These are phyloP conservation scores for Panicum hallii DNA, from an alignment of 202 grass and related monocot genomes.

Conservation along the genomic window DNA sequence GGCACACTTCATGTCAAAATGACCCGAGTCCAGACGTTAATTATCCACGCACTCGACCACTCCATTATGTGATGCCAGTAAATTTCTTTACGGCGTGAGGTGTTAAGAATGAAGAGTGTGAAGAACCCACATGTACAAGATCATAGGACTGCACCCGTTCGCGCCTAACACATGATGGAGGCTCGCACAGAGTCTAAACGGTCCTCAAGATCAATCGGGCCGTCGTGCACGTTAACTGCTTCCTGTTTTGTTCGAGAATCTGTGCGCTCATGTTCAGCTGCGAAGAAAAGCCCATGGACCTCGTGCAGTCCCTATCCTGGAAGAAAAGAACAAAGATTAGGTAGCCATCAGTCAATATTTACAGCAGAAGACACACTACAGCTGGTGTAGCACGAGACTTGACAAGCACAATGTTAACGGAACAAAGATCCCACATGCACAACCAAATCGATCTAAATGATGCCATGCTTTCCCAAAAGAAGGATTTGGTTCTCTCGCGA, in stretches of 20 bases:
- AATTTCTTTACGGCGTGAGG: neutral
- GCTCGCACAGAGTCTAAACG: neutral
- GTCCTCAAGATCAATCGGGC: neutral
- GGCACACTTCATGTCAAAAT: too few relatives aligned
- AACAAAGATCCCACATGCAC: neutral
- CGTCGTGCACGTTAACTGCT: neutral
- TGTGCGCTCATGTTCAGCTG: conserved; percentile 12
- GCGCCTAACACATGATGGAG: neutral
- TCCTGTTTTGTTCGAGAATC: neutral
- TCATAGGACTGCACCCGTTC: neutral
- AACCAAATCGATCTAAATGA: neutral
- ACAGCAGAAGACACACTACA: neutral
- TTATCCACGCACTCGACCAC: too few relatives aligned
- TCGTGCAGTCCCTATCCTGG: conserved; percentile 84
- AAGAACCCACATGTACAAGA: neutral
- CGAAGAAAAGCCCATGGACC: conserved; percentile 87
- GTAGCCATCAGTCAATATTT: neutral
- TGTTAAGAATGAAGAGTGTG: neutral
- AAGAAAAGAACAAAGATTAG: conserved; percentile 17
- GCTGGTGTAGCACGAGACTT: neutral
- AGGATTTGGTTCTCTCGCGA: neutral
- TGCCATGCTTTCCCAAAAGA: neutral
- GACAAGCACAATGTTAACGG: neutral
- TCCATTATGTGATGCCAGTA: too few relatives aligned
- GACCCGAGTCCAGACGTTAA: too few relatives aligned